Percentiles rank a stretch among this genome's conserved stretches.
These are phyloP conservation scores for Metschnikowia arizonensis DNA, from an alignment of 805 yeast genomes.

Conservation along the genomic window DNA sequence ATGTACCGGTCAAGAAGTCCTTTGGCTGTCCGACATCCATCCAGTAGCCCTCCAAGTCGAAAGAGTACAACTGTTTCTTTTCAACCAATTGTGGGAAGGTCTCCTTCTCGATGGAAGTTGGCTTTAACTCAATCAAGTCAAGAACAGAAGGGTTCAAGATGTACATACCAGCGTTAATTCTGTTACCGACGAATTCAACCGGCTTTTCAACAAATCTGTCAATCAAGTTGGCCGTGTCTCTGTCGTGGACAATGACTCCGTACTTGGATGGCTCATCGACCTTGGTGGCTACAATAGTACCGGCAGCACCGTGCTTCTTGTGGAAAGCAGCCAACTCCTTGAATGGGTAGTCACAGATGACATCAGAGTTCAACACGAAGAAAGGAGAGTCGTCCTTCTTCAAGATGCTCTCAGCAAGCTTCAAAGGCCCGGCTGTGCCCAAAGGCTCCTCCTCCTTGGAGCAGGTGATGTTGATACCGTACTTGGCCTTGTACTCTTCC, in stretches of 20 bases:
- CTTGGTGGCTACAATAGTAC: conserved; percentile 98
- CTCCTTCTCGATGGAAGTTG: conserved; percentile 99
- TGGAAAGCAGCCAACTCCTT: conserved; percentile 89
- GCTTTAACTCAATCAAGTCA: conserved; percentile 94
- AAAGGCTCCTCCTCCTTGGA: conserved; percentile 99
- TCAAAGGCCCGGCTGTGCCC: conserved; percentile 99
- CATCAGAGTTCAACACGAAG: conserved; percentile 97
- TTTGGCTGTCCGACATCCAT: conserved; percentile 99
- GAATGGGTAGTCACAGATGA: conserved; percentile 98
- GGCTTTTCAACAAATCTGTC: conserved; percentile 99
- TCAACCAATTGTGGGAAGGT: conserved; percentile 96
- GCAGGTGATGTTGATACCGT: conserved; percentile 92
- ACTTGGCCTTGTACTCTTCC: conserved; percentile 89
- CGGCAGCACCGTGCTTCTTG: conserved; percentile 92
- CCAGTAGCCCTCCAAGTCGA: conserved; percentile 99
- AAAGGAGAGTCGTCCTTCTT: conserved; percentile 95
- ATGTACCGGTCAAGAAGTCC: conserved; percentile 96
- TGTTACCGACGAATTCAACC: conserved; percentile 98
- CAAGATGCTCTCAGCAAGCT: conserved; percentile 90
- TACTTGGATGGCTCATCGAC: conserved; percentile 99
- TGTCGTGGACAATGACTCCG: conserved; percentile 98
- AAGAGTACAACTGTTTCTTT: conserved; percentile 83
- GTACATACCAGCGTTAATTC: conserved; percentile 99
- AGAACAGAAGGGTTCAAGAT: conserved; percentile 96
- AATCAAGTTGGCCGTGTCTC: conserved; percentile 89